A percentile compares a stretch with the other conserved stretches of the same genome.
phyloP scores from a whole-genome alignment of 2,329 filamentous ascomycete species.

The Neophaeococcomyces aloes region DNA sequence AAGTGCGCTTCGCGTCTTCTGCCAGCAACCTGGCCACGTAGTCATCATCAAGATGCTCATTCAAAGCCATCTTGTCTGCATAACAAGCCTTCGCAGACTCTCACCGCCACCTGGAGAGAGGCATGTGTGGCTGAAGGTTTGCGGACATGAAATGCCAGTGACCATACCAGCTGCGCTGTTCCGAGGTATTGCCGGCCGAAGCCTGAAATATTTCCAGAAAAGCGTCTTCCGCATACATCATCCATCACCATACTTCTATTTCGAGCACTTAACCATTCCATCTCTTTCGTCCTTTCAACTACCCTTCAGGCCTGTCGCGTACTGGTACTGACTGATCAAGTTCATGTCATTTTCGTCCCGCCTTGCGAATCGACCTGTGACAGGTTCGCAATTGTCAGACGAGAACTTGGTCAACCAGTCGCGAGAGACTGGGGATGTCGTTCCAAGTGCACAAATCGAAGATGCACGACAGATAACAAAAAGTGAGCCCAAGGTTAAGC shows the following conservation, averaged over 20 bases:
- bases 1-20: slow-evolving; percentile 65
- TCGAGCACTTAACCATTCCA: background rate
- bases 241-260: background rate
- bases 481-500: slow-evolving; percentile 48
- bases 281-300: background rate
- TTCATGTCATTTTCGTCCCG: slow-evolving; percentile 20
- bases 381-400: slow-evolving; percentile 16
- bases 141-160: no score
- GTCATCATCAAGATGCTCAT: slow-evolving; percentile 46
- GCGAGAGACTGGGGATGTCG: slow-evolving; percentile 30
- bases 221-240: background rate
- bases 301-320: background rate
- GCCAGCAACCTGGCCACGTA: slow-evolving; percentile 71
- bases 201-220: background rate
- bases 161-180: no score
- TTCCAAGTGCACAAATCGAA: slow-evolving; percentile 22
- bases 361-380: slow-evolving; percentile 16
- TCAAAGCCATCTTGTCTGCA: slow-evolving; percentile 9
- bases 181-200: background rate
- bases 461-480: slow-evolving; percentile 18
- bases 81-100: no score
- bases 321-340: slow-evolving; percentile 1
- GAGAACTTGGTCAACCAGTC: slow-evolving; percentile 21
- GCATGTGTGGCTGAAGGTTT: no score
- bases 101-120: no score